phyloP scores from a whole-genome alignment of 495 filamentous ascomycete species.

The Daldinia bambusicola region DNA sequence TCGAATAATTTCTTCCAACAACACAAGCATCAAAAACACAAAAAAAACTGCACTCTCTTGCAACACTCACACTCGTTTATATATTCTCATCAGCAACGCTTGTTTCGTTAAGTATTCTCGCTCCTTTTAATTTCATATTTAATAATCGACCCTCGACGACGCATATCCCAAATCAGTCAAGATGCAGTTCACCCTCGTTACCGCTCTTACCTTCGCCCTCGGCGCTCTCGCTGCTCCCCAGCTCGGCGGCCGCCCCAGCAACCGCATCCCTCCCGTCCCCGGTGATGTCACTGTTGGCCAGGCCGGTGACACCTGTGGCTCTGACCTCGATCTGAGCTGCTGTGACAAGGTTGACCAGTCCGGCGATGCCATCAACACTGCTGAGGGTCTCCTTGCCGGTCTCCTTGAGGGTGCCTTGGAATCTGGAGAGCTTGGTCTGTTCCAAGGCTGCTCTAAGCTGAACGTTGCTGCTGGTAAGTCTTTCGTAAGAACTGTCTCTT shows the following conservation, averaged over 20 bases:
- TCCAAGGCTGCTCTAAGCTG: conserved; percentile 49
- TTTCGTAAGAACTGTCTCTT: background rate
- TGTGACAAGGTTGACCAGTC: conserved; percentile 62
- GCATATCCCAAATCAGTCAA: conserved; percentile 41
- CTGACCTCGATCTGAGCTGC: conserved; percentile 52
- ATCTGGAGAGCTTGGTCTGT: conserved; percentile 36
- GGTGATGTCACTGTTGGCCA: conserved; percentile 59
- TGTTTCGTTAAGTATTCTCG: conserved; percentile 32
- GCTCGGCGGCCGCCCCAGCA: conserved; percentile 26
- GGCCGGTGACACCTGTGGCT: conserved; percentile 61
- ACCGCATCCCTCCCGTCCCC: conserved; percentile 50
- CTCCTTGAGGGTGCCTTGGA: conserved; percentile 42
- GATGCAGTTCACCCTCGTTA: conserved; percentile 49
- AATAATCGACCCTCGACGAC: conserved; percentile 15
- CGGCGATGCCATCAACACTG: conserved; percentile 52
- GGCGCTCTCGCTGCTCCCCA: conserved; percentile 41
- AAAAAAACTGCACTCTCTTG: conserved; percentile 46
- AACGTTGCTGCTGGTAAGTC: conserved; percentile 44
- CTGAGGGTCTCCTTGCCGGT: conserved; percentile 41
- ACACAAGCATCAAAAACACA: conserved; percentile 43
- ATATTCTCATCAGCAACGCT: conserved; percentile 40
- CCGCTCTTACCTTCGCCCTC: conserved; percentile 47
- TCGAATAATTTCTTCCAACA: conserved; percentile 17
- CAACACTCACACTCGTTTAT: conserved; percentile 43
- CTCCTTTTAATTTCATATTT: conserved; percentile 15